Conservation (phyloP, 2,329 filamentous ascomycete genomes). For the Aspergillus versicolor region DNA sequence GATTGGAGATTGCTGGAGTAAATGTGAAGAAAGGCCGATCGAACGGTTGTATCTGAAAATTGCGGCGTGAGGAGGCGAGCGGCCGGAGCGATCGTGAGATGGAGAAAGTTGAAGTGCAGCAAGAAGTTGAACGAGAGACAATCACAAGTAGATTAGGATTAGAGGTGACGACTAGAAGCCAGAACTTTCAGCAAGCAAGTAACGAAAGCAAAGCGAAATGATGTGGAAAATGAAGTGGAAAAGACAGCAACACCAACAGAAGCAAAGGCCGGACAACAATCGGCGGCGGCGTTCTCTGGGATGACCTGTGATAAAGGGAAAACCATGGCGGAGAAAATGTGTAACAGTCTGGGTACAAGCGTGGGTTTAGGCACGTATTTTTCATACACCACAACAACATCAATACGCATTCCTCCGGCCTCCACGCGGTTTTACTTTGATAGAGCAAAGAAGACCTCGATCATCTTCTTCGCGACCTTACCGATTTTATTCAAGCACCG, state of each 20-base stretch:
- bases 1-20: neutral
- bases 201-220: constrained; percentile 4
- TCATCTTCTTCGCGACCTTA: neutral
- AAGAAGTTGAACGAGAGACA: constrained; percentile 12
- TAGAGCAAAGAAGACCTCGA: neutral
- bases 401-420: neutral
- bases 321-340: constrained; percentile 1
- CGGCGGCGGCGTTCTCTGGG: constrained; percentile 6
- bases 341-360: neutral
- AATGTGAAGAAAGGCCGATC: neutral
- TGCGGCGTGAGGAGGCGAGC: neutral
- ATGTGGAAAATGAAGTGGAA: constrained; percentile 1
- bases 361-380: neutral
- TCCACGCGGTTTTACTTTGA: neutral
- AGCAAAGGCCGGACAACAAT: constrained; percentile 12
- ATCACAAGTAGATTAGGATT: constrained; percentile 9
- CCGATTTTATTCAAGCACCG: neutral
- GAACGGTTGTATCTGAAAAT: constrained; percentile 1
- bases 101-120: neutral
- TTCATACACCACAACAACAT: neutral
- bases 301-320: constrained; percentile 13
- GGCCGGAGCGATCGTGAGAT: constrained; percentile 6
- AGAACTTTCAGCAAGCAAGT: neutral
- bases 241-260: constrained; percentile 6
- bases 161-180: neutral